These are phyloP conservation scores for Mycena floridula DNA, from an alignment of 768 basidiomycete species.

Conservation along the genomic window DNA sequence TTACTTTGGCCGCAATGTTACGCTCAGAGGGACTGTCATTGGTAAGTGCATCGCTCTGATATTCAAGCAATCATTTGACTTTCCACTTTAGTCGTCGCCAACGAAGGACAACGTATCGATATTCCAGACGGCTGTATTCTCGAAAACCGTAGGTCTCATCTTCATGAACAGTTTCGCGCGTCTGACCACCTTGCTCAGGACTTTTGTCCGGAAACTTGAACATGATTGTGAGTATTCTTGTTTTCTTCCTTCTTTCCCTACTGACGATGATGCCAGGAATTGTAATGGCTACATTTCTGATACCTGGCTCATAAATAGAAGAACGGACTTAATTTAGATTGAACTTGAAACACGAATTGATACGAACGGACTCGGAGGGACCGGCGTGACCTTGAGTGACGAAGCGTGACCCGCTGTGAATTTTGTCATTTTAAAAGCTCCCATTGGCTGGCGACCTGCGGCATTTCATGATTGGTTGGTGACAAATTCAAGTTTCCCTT, in stretches of 20 bases:
- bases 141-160: conserved; percentile 48
- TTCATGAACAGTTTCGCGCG: conserved; percentile 4
- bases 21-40: conserved; percentile 86
- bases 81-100: conserved; percentile 49
- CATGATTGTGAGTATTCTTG: conserved; percentile 52
- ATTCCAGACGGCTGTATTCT: conserved; percentile 71
- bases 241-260: not conserved
- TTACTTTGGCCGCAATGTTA: conserved; percentile 82
- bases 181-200: conserved; percentile 1
- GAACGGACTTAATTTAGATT: no score
- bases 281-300: no score
- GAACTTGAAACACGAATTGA: no score
- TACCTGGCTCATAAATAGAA: no score
- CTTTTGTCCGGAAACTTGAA: conserved; percentile 80
- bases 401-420: no score
- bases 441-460: no score
- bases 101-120: conserved; percentile 69
- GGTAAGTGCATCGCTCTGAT: conserved; percentile 26
- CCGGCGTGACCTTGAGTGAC: no score
- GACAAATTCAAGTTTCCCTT: no score
- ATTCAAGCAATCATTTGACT: not conserved
- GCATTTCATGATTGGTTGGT: no score
- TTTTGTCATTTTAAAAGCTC: no score
- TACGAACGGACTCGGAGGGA: no score
- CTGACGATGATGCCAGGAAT: conserved; percentile 1